Percentiles rank a stretch among this genome's conserved stretches.
phyloP scores from a whole-genome alignment of 495 filamentous ascomycete species.

The Aspergillus saccharolyticus region DNA sequence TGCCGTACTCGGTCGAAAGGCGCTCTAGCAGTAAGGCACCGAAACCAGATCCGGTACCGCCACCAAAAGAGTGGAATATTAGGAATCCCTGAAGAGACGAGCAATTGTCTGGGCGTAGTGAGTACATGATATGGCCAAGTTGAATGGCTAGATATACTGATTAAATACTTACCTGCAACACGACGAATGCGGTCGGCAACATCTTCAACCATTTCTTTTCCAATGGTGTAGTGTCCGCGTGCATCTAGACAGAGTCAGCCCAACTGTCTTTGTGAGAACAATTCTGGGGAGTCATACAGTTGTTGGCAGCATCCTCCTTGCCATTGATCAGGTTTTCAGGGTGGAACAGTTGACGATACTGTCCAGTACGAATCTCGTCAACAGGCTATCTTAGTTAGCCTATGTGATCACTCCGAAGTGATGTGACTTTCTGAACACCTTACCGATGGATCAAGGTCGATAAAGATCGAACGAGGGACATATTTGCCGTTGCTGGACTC shows the following conservation, averaged over 20 bases:
- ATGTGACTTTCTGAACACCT: constrained; percentile 11
- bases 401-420: background rate
- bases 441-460: constrained; percentile 81
- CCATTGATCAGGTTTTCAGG: constrained; percentile 83
- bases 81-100: constrained; percentile 84
- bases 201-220: constrained; percentile 82
- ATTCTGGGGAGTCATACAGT: constrained; percentile 46
- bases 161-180: constrained; percentile 56
- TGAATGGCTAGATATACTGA: background rate
- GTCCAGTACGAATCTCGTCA: constrained; percentile 83
- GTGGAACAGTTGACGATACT: constrained; percentile 83
- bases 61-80: constrained; percentile 92
- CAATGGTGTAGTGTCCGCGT: constrained; percentile 88
- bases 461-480: constrained; percentile 84
- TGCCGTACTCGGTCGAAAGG: constrained; percentile 82
- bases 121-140: constrained; percentile 6
- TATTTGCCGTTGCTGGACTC: constrained; percentile 85
- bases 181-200: constrained; percentile 82
- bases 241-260: constrained; percentile 55
- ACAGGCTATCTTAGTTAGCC: constrained; percentile 54
- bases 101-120: constrained; percentile 68
- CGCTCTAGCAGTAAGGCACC: constrained; percentile 84
- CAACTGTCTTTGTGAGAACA: background rate
- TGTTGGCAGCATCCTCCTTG: constrained; percentile 93
- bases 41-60: constrained; percentile 88